These are phyloP conservation scores for Pichia manshurica DNA, from an alignment of 805 yeast species.

Conservation along the genomic window DNA sequence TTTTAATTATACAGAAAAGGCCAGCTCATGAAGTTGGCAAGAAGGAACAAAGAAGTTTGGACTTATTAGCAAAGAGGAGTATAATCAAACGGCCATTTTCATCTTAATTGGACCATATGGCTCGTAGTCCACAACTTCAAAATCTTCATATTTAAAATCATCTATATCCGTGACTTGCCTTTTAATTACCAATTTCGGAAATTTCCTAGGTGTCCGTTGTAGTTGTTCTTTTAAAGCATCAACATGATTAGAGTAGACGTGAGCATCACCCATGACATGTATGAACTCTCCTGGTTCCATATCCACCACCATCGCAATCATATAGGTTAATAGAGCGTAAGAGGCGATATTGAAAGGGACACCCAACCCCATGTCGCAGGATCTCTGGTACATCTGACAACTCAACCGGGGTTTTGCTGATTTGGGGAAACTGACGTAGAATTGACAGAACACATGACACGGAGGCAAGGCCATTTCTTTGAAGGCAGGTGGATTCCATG, in stretches of 20 bases:
- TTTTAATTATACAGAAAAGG: background rate
- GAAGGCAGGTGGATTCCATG: conserved; percentile 98
- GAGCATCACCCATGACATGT: conserved; percentile 96
- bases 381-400: conserved; percentile 88
- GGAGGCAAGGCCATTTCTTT: conserved; percentile 96
- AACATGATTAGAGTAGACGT: conserved; percentile 87
- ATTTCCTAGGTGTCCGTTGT: conserved; percentile 63
- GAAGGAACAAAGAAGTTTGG: too few species aligned
- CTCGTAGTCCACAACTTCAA: conserved; percentile 69
- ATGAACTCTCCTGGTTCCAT: conserved; percentile 94
- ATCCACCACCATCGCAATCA: conserved; percentile 94
- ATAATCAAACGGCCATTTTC: conserved; percentile 87
- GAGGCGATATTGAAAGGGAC: conserved; percentile 98
- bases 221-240: conserved; percentile 85
- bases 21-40: too few species aligned
- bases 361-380: conserved; percentile 99
- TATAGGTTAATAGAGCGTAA: conserved; percentile 82
- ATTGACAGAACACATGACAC: conserved; percentile 94
- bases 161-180: conserved; percentile 70
- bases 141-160: conserved; percentile 85
- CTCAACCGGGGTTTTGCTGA: conserved; percentile 59
- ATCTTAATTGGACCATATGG: conserved; percentile 83
- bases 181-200: conserved; percentile 73
- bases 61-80: background rate
- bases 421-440: conserved; percentile 81